Evolutionary conservation across 345 rosid genomes (phyloP), one percentile per base, ranked within the genome.

Genomic region (Eucalyptus erythrocorys): DNA sequence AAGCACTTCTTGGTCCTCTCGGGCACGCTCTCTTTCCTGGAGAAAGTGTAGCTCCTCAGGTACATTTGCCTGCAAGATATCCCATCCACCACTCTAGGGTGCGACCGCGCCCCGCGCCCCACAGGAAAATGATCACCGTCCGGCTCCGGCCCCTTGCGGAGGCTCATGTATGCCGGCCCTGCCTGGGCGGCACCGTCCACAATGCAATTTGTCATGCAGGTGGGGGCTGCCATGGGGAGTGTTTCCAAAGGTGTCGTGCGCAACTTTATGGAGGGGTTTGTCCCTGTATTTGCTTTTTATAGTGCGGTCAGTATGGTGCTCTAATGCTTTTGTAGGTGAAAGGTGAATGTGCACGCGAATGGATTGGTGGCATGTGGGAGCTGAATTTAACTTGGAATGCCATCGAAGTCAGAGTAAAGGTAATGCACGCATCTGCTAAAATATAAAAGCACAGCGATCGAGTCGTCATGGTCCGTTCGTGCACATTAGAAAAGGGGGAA

Each of bases 11-110:
- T 87, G 4, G 92, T 89, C 90, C 88, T 91, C 50, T 92, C 92
- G 15, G 85, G 89, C 47, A 90, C 91, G 27, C 55, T 90, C 87
- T 91, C 91, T 79, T 90, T 90, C 80, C 92, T 92, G 1, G 93
- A 89, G 86, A 94, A 92, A 49, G 90, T 92, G 85, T 93, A 94
- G 91, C 96, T 93, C 89, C 94, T 91, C 59, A 93, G 87, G 86
- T 94, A 93, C 64, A 92, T 86, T 87, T 94, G 94, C 90, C 96
- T 89, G 91, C 93, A 93, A 13, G 93, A 94, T 53, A 92, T 47
- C 55, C 91, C 88, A 61, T 94, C 93, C 15, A 92, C 94, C 53
- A 91, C 90, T 37, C 88, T 87, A 3, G 91, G 87, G 26, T 90
- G 84, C 7, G 64, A 37, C 15, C 21, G 79, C 32, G 79, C 24